Base-by-base conservation (phyloP, 371 early-diverging fungal species). In the Apophysomyces variabilis region DNA sequence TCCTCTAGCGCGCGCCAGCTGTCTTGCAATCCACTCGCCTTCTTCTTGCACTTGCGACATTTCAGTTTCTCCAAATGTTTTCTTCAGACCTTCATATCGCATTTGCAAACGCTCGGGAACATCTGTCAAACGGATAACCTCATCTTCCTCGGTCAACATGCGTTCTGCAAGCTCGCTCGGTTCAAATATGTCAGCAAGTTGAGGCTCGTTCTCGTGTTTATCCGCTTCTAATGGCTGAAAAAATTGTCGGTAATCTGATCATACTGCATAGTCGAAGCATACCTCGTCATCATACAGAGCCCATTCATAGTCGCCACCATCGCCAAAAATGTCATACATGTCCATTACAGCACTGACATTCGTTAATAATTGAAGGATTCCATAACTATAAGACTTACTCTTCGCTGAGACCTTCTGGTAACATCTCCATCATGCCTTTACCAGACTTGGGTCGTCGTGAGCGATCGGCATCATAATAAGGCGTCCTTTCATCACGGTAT, bases 41-140 rank as follows among this genome's bases (percentile, higher is more conserved):
- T 89, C 90, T 62, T 83, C 84, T 61, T 88, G 86, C 8, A 91
- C 77, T 9, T 83, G 80, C 12, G 80, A 79, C 7, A 71, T 75
- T 12, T 82, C 68, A 16, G 74, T 67, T 35, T 47, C 66, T 38
- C 64, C 70, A 60, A 77, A 77, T n/a, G 60, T 66, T 61, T 74
- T 85, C 16, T 78, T 76, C 58, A 71, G 54, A 4, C 85, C 85
- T 64, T 69, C 82, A 66, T 76, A 88, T 44, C 86, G 85, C 76
- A 88, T 82, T 71, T 96, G 97, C 73, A 96, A 82, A 50, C 99
- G 90, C 65, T 99, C 99, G 6, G 99, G 99, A 1, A 96, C 79
- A 70, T 99, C 98, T 38, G 86, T 85, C 4, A 87, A 68, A 39
- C 96, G 89, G 67, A 99, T 96, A 6, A 83, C 86, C 62, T 97